A percentile compares a stretch with the other conserved stretches of the same genome.
phyloP scores from a whole-genome alignment of 2,329 filamentous ascomycete genomes.

The Cladophialophora yegresii region DNA sequence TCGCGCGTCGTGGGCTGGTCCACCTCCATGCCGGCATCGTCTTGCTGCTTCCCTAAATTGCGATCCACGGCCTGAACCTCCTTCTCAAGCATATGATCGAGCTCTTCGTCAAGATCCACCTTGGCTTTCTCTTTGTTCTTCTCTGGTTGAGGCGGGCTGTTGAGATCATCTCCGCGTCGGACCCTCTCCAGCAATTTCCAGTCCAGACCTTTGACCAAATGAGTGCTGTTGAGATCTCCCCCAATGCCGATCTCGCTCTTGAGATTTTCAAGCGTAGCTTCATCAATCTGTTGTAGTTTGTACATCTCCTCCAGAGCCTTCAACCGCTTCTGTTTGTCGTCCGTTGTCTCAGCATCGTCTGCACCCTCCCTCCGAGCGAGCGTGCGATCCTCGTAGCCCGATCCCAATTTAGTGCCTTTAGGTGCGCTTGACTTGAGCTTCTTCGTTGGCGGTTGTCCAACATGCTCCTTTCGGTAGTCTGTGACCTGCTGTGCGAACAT shows the following conservation, averaged over 20 bases:
- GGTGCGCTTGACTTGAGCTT: constrained; percentile 75
- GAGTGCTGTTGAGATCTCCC: constrained; percentile 76
- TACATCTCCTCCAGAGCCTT: constrained; percentile 78
- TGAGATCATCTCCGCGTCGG: constrained; percentile 58
- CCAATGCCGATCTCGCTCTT: constrained; percentile 73
- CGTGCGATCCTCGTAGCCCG: constrained; percentile 82
- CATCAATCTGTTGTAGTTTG: constrained; percentile 81
- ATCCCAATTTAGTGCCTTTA: constrained; percentile 76
- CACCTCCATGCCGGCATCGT: constrained; percentile 35
- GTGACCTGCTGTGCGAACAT: constrained; percentile 85
- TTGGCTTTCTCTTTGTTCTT: constrained; percentile 36
- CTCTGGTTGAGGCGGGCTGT: constrained; percentile 40
- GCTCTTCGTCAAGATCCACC: constrained; percentile 64
- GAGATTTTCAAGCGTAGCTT: constrained; percentile 73
- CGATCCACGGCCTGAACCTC: constrained; percentile 37
- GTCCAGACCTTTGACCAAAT: constrained; percentile 90
- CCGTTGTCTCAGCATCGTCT: constrained; percentile 52
- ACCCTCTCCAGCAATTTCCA: constrained; percentile 64
- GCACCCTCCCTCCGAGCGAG: constrained; percentile 60
- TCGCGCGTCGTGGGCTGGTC: constrained; percentile 55
- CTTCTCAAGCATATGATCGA: constrained; percentile 47
- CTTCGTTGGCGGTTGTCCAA: constrained; percentile 62
- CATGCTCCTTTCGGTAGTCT: constrained; percentile 62
- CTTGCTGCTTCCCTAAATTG: constrained; percentile 28
- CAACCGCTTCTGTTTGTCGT: constrained; percentile 65